Base-by-base conservation (phyloP, 495 filamentous ascomycete genomes). In the Tuber melanosporum region DNA sequence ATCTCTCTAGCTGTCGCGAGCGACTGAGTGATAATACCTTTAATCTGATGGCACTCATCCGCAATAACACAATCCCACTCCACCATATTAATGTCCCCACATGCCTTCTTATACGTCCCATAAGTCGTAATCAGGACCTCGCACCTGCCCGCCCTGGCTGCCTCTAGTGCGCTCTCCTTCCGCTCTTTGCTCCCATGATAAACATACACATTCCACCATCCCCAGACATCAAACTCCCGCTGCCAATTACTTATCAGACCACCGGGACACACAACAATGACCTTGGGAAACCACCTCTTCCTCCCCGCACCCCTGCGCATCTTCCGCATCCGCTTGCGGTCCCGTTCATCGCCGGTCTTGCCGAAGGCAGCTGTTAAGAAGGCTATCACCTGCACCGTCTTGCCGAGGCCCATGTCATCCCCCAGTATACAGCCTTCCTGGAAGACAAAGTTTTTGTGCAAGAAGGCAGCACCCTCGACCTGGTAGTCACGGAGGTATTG, bases 51-150 rank as follows among this genome's bases (percentile, higher is more conserved):
- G 77, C 95, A 98, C 83, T 99, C 95, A 78, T 99, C 95, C 3
- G 95, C 96, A 76, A 99, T 90, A n/a, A 97, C 92, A 83, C 93
- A 95, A 82, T 99, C 95, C 95, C 95, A 99, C 74, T 91, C 89
- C 3, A 98, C 86, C 83, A 91, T 89, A 79, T 99, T 98, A 80
- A 99, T 88, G 6, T 90, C 84, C 66, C 90, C 88, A 73, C 90
- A 90, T 79, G 92, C 90, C 66, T 90, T 88, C 74, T 91, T 90
- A 83, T 99, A 99, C 0, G 94, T 98, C 14, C 86, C 87, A 79
- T 97, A 98, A 0, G 96, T 99, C 8, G 96, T 98, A 80, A 99
- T 92, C 87, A 98, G 88, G 73, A 98, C 89, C 84, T 99, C 95
- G 3, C 92, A 81, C 43, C 91, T 87, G 5, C 95, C 96, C 17